Evolutionary conservation across 495 filamentous ascomycete genomes (phyloP), one percentile per base, ranked within the genome.

Genomic region (Thermothielavioides terrestris): DNA sequence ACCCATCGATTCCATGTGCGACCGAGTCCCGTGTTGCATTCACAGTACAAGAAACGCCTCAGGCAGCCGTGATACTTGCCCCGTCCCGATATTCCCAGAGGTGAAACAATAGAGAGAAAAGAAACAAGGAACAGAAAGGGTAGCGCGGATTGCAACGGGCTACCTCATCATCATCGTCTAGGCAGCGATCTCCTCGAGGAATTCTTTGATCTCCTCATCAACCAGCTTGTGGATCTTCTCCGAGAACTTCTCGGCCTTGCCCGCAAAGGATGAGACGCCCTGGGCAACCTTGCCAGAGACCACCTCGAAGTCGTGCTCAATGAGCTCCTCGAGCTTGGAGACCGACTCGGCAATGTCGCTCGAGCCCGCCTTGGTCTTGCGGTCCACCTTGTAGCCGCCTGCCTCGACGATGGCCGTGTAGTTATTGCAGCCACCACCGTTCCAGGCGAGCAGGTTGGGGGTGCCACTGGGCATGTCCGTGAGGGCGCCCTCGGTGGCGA

Each of bases 361-460:
- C 32, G 59, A 58, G 14, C 66, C 58, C 23, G 64, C 50, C 46
- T 60, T 63, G 41, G 60, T 32, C 36, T 52, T 46, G 36, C 40
- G 50, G 54, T 69, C 60, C 40, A 60, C 66, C 55, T 56, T 59
- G 69, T 83, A 86, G 58, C 78, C 70, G 70, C 87, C 71, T 69
- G 78, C 72, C 68, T 78, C 65, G 57, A 96, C 73, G 57, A 99
- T 97, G 51, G 85, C 75, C 55, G 77, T 77, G 77, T 88, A 94
- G 81, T 99, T 97, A 67, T 77, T 79, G 56, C 79, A 84, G 56
- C 94, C 94, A 72, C 89, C 94, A 67, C 94, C 94, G 77, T 99
- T 99, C 91, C 92, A 99, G 68, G 91, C 91, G 42, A 99, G 89
- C 54, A 97, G 65, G 73, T 86, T 77, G 54, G 79, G 79, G 53